Conservation (phyloP, 1,139 yeast genomes). For the Tardiomyces depauwii region DNA sequence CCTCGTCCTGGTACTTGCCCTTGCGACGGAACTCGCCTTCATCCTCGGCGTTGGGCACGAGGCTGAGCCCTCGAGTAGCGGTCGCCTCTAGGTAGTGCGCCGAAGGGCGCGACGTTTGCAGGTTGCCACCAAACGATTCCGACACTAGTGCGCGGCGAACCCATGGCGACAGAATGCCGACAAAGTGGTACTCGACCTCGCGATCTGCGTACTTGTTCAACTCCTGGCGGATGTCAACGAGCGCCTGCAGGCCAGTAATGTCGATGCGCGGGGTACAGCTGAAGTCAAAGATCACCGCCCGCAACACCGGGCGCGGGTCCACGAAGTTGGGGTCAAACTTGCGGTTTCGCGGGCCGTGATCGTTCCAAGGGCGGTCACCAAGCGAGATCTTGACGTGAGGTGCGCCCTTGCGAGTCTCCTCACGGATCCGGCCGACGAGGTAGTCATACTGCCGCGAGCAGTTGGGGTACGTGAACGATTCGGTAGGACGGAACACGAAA, state of each 20-base stretch:
- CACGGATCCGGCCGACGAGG: constrained; percentile 57
- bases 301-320: constrained; percentile 55
- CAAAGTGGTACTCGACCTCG: constrained; percentile 82
- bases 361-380: constrained; percentile 86
- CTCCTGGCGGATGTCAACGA: constrained; percentile 66
- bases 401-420: constrained; percentile 49
- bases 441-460: constrained; percentile 62
- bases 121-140: constrained; percentile 66
- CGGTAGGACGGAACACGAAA: constrained; percentile 72
- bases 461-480: constrained; percentile 73
- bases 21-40: not conserved
- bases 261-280: constrained; percentile 66
- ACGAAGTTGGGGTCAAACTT: constrained; percentile 15
- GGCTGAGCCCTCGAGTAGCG: not conserved
- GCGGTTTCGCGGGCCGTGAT: constrained; percentile 52
- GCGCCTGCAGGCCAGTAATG: constrained; percentile 66
- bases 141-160: constrained; percentile 62
- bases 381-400: constrained; percentile 21
- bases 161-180: constrained; percentile 83
- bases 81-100: not conserved
- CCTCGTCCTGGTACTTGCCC: not conserved
- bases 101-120: not conserved
- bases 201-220: constrained; percentile 66
- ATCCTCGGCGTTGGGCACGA: not conserved
- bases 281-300: constrained; percentile 71